Base-by-base conservation (phyloP, 164 flowering plant genomes). In the Santalum album region DNA sequence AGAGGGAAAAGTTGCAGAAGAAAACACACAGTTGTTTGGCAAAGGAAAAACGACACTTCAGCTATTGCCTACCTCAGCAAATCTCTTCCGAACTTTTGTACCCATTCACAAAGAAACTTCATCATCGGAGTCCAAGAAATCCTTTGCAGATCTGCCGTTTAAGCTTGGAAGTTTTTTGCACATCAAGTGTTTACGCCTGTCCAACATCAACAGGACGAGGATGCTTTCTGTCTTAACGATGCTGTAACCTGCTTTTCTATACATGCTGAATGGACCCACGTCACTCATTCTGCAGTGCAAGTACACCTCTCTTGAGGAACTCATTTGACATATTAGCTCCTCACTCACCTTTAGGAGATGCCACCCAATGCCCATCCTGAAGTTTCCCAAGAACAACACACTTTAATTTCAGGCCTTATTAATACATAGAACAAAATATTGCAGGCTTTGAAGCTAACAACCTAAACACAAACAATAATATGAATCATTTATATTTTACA, bases 151-250 rank as follows among this genome's bases (percentile, higher is more conserved):
- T 48, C 47, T 61, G 46, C 7, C 54, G 47, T 60, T 52, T 51
- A 60, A 21, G n/a, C 40, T 58, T 12, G 82, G 73, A 65, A 88
- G 83, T 17, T 64, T 72, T 67, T 89, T 89, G 71, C 78, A 65
- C 98, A 92, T 89, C 72, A 92, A 72, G 65, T 89, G 86, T 67
- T 87, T 92, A 44, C 96, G 90, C 51, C 91, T 78, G 74, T 92
- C 96, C 57, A 92, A 54, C 53, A 66, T 78, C 59, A 92, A 70
- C 61, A 82, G 66, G 56, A 79, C 63, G 53, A 86, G 66, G 47
- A 88, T 48, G 64, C 64, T 78, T 55, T 92, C 94, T 25, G 94
- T 92, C 69, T 79, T 75, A 45, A 88, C 65, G 49, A 83, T 29
- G 20, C 34, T 57, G 62, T 92, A 92, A 25, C 88, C 94, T 44